Conservation (phyloP, 331 rosid species). For the Acacia concinna region DNA sequence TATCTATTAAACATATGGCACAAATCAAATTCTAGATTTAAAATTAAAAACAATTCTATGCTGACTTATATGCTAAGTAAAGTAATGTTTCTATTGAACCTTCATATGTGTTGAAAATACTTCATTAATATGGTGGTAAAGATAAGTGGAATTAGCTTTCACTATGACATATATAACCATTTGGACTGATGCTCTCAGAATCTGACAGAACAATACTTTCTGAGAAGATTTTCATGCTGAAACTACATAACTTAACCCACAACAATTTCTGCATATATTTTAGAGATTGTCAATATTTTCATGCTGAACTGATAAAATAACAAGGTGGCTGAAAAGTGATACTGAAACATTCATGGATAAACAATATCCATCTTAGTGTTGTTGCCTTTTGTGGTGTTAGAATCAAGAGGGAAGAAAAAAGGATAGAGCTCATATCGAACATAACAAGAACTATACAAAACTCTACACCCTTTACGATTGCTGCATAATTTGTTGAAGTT, state of each 20-base stretch:
- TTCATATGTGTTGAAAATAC: neutral
- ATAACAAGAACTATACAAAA: slow-evolving; percentile 66
- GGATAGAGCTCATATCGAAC: slow-evolving; percentile 76
- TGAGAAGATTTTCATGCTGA: neutral
- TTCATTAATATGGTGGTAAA: neutral
- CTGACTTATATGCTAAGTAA: neutral
- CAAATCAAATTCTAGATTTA: too few relatives aligned
- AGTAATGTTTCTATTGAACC: neutral
- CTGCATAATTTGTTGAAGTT: slow-evolving; percentile 43
- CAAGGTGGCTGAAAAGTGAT: too few relatives aligned
- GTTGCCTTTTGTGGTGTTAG: slow-evolving; percentile 21
- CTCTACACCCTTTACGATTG: slow-evolving; percentile 59
- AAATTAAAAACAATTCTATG: too few relatives aligned
- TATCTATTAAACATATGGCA: neutral
- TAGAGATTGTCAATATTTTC: neutral
- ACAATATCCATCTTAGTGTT: slow-evolving; percentile 29
- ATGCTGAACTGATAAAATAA: neutral
- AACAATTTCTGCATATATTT: neutral
- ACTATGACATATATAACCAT: neutral
- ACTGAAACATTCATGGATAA: slow-evolving; percentile 23
- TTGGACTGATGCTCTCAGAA: neutral
- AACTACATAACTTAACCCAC: neutral
- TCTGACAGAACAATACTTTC: neutral
- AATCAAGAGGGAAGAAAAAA: slow-evolving; percentile 61
- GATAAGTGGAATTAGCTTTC: neutral